Conservation (phyloP, 345 rosid genomes). For the Acer saccharum region DNA sequence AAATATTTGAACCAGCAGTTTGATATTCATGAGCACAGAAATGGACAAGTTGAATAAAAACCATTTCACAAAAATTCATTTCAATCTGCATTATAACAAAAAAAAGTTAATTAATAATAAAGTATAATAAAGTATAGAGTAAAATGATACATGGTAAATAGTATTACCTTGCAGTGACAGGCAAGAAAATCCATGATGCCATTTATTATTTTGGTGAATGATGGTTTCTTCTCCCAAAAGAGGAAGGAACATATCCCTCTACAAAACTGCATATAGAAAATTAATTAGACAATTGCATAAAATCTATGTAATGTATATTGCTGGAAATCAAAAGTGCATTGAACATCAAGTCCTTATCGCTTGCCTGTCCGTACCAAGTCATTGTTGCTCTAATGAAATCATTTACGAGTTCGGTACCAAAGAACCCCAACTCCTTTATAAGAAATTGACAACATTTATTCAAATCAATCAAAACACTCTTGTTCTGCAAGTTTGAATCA, state of each 20-base stretch:
- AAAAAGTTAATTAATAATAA: background rate
- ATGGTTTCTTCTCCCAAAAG: slow-evolving; percentile 44
- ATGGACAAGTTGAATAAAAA: slow-evolving; percentile 63
- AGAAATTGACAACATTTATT: slow-evolving; percentile 55
- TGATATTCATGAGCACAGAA: slow-evolving; percentile 72
- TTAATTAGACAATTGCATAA: slow-evolving; percentile 19
- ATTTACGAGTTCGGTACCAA: slow-evolving; percentile 41
- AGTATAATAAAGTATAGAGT: too few relatives aligned
- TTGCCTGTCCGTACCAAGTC: slow-evolving; percentile 47
- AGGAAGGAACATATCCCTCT: slow-evolving; percentile 60
- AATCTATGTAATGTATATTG: background rate
- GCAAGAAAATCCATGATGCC: slow-evolving; percentile 45
- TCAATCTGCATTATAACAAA: slow-evolving; percentile 51
- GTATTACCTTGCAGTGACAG: slow-evolving; percentile 64
- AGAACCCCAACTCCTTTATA: slow-evolving; percentile 48
- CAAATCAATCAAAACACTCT: slow-evolving; percentile 48
- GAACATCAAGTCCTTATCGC: slow-evolving; percentile 60
- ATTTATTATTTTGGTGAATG: slow-evolving; percentile 39
- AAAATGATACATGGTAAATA: too few relatives aligned
- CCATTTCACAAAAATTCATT: slow-evolving; percentile 34
- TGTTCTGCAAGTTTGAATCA: too few relatives aligned
- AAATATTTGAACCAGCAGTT: slow-evolving; percentile 40
- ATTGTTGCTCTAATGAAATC: slow-evolving; percentile 48
- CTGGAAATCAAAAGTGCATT: slow-evolving; percentile 9
- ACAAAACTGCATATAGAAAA: slow-evolving; percentile 56